Conservation (phyloP, 495 filamentous ascomycete genomes). For the Aspergillus heteromorphus region DNA sequence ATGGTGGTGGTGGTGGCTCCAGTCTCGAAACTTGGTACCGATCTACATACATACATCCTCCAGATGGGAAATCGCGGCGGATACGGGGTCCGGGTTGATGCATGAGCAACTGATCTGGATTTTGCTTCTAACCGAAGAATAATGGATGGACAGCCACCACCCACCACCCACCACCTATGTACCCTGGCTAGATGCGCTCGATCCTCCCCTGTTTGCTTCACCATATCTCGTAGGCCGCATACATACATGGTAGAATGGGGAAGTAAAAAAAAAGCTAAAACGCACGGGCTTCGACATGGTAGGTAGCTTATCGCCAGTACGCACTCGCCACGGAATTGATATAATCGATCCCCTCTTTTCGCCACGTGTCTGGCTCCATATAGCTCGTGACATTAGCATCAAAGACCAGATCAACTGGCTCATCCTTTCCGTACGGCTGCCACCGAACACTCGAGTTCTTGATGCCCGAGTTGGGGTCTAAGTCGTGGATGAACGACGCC, state of each 20-base stretch:
- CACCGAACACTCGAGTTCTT: constrained; percentile 23
- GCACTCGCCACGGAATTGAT: constrained; percentile 19
- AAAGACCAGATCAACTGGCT: constrained; percentile 41
- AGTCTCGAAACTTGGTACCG: background rate
- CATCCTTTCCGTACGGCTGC: constrained; percentile 35
- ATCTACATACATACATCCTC: background rate
- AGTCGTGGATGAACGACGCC: constrained; percentile 45
- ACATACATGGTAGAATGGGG: too few species aligned
- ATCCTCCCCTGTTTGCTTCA: background rate
- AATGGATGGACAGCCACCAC: background rate
- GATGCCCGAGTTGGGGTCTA: constrained; percentile 38
- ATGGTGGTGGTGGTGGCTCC: too few species aligned
- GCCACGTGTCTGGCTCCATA: constrained; percentile 45
- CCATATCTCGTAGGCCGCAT: background rate
- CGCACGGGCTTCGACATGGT: background rate
- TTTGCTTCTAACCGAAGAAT: background rate
- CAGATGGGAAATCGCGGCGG: background rate
- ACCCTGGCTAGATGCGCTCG: background rate
- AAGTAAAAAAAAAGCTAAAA: background rate
- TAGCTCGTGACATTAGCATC: constrained; percentile 46
- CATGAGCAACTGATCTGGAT: background rate
- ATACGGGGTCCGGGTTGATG: background rate
- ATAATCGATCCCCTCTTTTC: constrained; percentile 38
- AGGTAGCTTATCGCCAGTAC: background rate
- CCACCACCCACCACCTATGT: too few species aligned